Evolutionary conservation across 352 stramenopile species (phyloP), one percentile per base, ranked within the genome.

Genomic region (Thraustochytrium sp.): DNA sequence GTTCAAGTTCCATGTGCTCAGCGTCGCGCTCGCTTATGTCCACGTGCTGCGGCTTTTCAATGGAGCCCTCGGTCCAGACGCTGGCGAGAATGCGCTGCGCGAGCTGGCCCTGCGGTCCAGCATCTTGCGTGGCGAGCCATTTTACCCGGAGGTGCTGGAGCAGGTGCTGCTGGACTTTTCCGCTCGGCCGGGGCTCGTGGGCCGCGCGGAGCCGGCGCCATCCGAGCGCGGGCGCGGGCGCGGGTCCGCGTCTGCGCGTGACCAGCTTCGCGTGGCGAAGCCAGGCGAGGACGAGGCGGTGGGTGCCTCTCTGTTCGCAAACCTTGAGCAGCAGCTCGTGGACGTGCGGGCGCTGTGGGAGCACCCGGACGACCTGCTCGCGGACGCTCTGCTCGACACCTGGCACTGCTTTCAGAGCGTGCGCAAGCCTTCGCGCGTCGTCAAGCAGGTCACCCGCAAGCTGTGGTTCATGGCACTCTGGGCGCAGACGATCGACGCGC

Each of bases 391-490:
- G 29, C 49, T 80, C 8, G 68, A 80, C 51, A 5, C n/a, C 9
- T 48, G 68, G 31, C 13, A 44, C n/a, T 38, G 18, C 26, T 80
- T 80, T 40, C 34, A 26, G 29, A 16, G 53, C 11, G 11, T 18
- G 18, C 68, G 5, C 9, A 61, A 13, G 51, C 48, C 23, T 0
- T 49, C 31, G 13, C 26, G 34, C 9, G 13, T 18, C 23, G 59
- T 72, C 13, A 72, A 72, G n/a, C 16, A 16, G 18, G 18, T 80
- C 9, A 42, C 42, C 21, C 46, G 37, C 29, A 80, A 80, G 46
- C 44, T 80, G 29, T 80, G 68, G 68, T 61, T 80, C 68, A 55
- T 80, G 31, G 68, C 53, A 18, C 8, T 80, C n/a, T 80, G 68
- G 68, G 34, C 53, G 18, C 48, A 48, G 34, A 80, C 68, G 34